Evolutionary conservation across 305 asterid species (phyloP).

Genomic region (Salvia sclarea): DNA sequence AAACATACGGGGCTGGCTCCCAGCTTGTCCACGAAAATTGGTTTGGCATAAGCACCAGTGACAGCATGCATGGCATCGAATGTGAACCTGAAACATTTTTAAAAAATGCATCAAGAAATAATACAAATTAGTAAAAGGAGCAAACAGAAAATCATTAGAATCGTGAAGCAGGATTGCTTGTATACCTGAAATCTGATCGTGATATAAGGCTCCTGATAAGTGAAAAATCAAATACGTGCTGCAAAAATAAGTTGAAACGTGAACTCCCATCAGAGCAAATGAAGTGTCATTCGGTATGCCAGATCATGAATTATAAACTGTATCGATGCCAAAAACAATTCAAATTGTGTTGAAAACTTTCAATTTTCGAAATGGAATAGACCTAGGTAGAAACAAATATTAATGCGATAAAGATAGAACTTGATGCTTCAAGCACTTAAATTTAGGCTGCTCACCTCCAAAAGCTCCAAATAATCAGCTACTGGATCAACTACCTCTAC

Average conservation of each 20-base stretch:
- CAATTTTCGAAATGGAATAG: not conserved
- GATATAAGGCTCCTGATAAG: slow-evolving; percentile 76
- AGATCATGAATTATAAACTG: not conserved
- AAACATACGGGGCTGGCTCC: slow-evolving; percentile 77
- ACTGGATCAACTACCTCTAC: slow-evolving; percentile 97
- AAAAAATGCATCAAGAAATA: not conserved
- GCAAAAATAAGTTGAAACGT: slow-evolving; percentile 40
- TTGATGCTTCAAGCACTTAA: not conserved
- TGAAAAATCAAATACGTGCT: slow-evolving; percentile 89
- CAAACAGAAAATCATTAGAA: not conserved
- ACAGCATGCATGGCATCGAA: slow-evolving; percentile 99
- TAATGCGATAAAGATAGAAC: slow-evolving; percentile 4
- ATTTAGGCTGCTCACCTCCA: slow-evolving; percentile 70
- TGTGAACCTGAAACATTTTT: slow-evolving; percentile 59
- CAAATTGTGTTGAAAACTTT: not conserved
- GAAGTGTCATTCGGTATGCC: not conserved
- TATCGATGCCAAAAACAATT: not conserved
- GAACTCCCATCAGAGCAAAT: not conserved
- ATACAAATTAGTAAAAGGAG: slow-evolving; percentile 7
- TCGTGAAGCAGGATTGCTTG: slow-evolving; percentile 1
- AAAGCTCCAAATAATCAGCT: slow-evolving; percentile 87
- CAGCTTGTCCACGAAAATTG: slow-evolving; percentile 90
- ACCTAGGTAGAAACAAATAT: slow-evolving; percentile 8
- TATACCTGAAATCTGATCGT: slow-evolving; percentile 78
- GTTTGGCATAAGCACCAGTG: slow-evolving; percentile 98